Conservation (phyloP, 805 yeast species). For the Aciculoconidium aculeatum region DNA sequence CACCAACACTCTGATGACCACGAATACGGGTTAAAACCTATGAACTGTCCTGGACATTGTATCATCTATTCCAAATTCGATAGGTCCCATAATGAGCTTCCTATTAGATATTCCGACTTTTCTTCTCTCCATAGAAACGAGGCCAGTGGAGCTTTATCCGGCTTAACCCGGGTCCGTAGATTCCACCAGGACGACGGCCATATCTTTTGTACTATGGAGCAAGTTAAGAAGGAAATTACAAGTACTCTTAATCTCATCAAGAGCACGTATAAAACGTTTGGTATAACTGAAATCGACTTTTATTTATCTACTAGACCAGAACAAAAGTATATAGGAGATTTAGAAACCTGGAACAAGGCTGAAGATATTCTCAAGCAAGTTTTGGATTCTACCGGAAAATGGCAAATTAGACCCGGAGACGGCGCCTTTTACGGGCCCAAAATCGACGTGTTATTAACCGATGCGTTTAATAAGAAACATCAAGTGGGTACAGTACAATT, state of each 20-base stretch:
- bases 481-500: constrained; percentile 95
- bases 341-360: constrained; percentile 77
- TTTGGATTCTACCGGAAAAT: constrained; percentile 48
- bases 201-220: constrained; percentile 79
- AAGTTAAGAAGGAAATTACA: constrained; percentile 67
- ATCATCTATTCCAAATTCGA: constrained; percentile 69
- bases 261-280: constrained; percentile 67
- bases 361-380: constrained; percentile 61
- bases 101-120: constrained; percentile 81
- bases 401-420: constrained; percentile 84
- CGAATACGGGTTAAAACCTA: constrained; percentile 81
- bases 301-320: constrained; percentile 85
- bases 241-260: constrained; percentile 69
- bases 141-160: constrained; percentile 88
- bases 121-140: constrained; percentile 92
- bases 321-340: constrained; percentile 64
- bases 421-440: constrained; percentile 98
- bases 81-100: constrained; percentile 80
- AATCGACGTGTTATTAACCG: constrained; percentile 79
- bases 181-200: constrained; percentile 99
- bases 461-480: constrained; percentile 73
- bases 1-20: constrained; percentile 12
- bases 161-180: constrained; percentile 86
- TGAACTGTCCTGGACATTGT: constrained; percentile 97
- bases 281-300: constrained; percentile 51